Evolutionary conservation across 352 stramenopile species (phyloP).

Genomic region (Pythium periplocum): DNA sequence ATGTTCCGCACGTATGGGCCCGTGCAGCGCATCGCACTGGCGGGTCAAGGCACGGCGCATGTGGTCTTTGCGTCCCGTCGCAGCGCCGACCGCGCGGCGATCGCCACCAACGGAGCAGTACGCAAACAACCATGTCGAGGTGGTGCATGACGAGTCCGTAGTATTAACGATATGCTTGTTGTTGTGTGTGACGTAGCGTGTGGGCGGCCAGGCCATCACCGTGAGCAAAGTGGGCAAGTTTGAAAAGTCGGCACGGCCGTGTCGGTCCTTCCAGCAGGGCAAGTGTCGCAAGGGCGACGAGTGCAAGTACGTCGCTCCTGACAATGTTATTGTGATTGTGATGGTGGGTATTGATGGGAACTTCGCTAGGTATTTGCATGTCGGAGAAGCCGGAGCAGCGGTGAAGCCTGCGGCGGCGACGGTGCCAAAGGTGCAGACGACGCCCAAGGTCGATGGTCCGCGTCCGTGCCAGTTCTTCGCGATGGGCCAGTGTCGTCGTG

Average conservation of each 20-base stretch:
- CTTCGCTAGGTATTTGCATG: slow-evolving; percentile 28
- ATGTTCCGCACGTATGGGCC: slow-evolving; percentile 55
- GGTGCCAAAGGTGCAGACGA: background rate
- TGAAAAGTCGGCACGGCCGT: slow-evolving; percentile 31
- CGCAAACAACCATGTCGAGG: background rate
- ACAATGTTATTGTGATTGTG: background rate
- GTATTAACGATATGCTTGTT: too few species aligned
- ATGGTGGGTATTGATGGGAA: background rate
- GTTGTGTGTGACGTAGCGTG: slow-evolving; percentile 10
- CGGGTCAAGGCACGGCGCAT: slow-evolving; percentile 50
- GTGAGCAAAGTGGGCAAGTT: slow-evolving; percentile 39
- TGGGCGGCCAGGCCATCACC: slow-evolving; percentile 48
- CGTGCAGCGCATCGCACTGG: slow-evolving; percentile 44
- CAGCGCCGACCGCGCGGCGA: slow-evolving; percentile 28
- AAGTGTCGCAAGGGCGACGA: slow-evolving; percentile 52
- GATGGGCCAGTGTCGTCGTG: slow-evolving; percentile 43
- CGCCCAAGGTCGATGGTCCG: background rate
- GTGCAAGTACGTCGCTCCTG: slow-evolving; percentile 54
- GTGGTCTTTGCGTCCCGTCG: slow-evolving; percentile 19
- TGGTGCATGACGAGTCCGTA: too few species aligned
- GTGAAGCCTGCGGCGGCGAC: slow-evolving; percentile 10
- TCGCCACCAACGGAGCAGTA: slow-evolving; percentile 44
- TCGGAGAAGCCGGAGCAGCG: slow-evolving; percentile 23
- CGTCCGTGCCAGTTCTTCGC: slow-evolving; percentile 37
- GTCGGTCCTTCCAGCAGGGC: slow-evolving; percentile 49